Evolutionary conservation across 495 filamentous ascomycete species (phyloP), one percentile per base, ranked within the genome.

Genomic region (Tuber magnatum): DNA sequence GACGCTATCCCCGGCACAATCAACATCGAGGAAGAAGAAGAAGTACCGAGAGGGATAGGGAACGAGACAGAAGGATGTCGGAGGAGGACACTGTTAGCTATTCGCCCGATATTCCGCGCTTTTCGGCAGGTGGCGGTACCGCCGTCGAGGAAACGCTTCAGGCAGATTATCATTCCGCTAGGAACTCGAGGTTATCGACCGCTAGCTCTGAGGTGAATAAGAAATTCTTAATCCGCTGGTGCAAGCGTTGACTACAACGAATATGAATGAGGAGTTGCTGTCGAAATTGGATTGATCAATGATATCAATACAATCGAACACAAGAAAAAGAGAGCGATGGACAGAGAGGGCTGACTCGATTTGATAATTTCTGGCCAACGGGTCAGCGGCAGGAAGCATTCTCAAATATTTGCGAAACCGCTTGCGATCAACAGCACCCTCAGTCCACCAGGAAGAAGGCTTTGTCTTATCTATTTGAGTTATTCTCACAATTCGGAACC

Each of bases 311-410:
- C 22, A 51, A 74, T 39, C 69, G 69, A 61, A 78, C 42, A 38
- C 68, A 69, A 48, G n/a, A 65, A 65, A 61, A 65, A 32, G 56
- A 32, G 56, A 65, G 32, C 56, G 56, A 65, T 65, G 56, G 56
- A 65, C 56, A 65, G 14, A 79, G 61, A 75, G 70, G 75, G 77
- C 77, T 79, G 75, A 79, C 77, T 35, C 71, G 72, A 72, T 68
- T 79, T 65, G 56, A 65, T 65, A 65, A 65, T 65, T 65, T 65
- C 56, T 65, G 56, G 56, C 56, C 56, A 65, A 79, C 68, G 72
- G 44, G 76, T 46, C 76, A 79, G 77, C 77, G 77, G 72, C 76
- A 73, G 38, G 56, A 75, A 39, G 76, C 77, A 65, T 75, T 79
- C 68, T 70, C 65, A 32, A 76, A 77, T 39, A 79, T 79, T 65